phyloP scores from a whole-genome alignment of 331 rosid genomes.

The Telfairia occidentalis region DNA sequence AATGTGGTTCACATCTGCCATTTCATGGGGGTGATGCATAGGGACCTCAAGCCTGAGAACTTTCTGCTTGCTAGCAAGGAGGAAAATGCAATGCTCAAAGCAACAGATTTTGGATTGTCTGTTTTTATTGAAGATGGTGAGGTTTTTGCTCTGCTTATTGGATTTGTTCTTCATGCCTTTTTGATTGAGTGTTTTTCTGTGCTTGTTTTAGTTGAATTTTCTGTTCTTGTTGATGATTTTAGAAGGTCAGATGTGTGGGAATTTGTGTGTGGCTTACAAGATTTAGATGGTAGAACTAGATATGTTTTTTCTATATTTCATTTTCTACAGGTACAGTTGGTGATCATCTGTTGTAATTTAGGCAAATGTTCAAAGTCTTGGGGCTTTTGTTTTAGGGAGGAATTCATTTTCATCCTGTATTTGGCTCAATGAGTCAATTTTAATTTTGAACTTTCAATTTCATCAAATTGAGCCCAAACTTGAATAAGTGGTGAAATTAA shows the following conservation, averaged over 20 bases:
- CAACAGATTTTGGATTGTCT: slow-evolving; percentile 86
- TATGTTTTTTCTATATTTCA: background rate
- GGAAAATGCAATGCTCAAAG: slow-evolving; percentile 61
- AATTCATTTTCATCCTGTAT: background rate
- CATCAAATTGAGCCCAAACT: background rate
- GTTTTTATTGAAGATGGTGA: slow-evolving; percentile 89
- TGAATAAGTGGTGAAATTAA: background rate
- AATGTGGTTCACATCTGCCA: slow-evolving; percentile 79
- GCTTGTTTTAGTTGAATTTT: slow-evolving; percentile 7
- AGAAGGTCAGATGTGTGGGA: background rate
- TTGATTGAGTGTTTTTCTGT: slow-evolving; percentile 6
- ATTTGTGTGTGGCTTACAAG: background rate
- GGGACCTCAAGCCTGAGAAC: slow-evolving; percentile 94
- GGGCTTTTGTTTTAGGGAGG: background rate
- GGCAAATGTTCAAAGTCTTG: background rate
- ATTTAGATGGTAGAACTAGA: background rate
- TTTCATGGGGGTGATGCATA: slow-evolving; percentile 95
- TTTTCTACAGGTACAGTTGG: background rate
- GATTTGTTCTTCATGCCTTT: slow-evolving; percentile 8
- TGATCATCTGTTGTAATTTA: background rate
- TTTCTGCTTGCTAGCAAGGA: slow-evolving; percentile 76
- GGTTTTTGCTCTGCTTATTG: slow-evolving; percentile 9
- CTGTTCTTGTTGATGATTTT: background rate
- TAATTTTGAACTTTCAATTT: background rate
- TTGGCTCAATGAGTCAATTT: background rate